A percentile compares a stretch with the other conserved stretches of the same genome.
These are phyloP conservation scores for Starmerella ratchasimensis DNA, from an alignment of 805 yeast species.

Conservation along the genomic window DNA sequence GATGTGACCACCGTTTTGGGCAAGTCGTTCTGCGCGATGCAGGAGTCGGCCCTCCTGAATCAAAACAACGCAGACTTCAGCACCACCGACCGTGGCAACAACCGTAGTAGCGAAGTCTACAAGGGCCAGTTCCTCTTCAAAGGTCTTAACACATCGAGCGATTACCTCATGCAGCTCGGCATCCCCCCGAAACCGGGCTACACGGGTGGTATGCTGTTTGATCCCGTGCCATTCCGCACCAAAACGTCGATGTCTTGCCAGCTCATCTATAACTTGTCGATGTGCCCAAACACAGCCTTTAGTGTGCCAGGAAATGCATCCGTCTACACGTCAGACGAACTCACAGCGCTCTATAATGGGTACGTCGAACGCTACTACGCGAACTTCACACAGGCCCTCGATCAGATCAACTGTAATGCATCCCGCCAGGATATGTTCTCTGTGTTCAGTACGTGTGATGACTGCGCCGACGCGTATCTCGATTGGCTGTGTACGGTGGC, in stretches of 20 bases:
- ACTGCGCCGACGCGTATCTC: constrained; percentile 58
- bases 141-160: constrained; percentile 46
- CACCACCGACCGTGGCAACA: constrained; percentile 34
- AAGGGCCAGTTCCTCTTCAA: constrained; percentile 50
- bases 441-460: constrained; percentile 55
- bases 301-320: constrained; percentile 54
- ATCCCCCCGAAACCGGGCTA: constrained; percentile 8
- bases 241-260: constrained; percentile 51
- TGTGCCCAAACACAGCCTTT: constrained; percentile 74
- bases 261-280: constrained; percentile 56
- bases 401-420: constrained; percentile 59
- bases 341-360: constrained; percentile 45
- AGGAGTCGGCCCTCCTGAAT: constrained; percentile 35
- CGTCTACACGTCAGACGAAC: constrained; percentile 25
- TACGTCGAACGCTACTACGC: constrained; percentile 42
- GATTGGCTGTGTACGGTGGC: constrained; percentile 83
- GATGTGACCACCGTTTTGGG: constrained; percentile 24
- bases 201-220: constrained; percentile 52
- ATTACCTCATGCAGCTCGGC: constrained; percentile 52
- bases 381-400: constrained; percentile 64
- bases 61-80: constrained; percentile 24
- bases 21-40: constrained; percentile 59
- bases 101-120: constrained; percentile 18
- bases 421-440: constrained; percentile 55
- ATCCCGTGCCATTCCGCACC: constrained; percentile 38